Evolutionary conservation across 2,329 filamentous ascomycete genomes (phyloP).

Genomic region (Lojkania enalia): DNA sequence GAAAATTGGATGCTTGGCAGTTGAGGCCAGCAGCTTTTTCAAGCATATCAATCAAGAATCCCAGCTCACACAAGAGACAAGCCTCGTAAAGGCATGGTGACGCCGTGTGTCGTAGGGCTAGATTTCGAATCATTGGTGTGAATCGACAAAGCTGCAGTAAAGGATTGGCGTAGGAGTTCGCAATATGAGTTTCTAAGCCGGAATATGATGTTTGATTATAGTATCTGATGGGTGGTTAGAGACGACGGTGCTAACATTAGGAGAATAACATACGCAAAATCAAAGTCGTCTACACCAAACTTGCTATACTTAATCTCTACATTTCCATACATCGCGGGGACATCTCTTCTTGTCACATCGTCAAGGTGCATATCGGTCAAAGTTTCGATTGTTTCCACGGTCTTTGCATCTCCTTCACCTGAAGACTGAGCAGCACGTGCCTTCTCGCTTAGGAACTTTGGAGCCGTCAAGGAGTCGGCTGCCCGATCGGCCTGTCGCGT

Average conservation of each 20-base stretch:
- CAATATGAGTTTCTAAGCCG: slow-evolving; percentile 92
- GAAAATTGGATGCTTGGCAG: slow-evolving; percentile 92
- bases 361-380: slow-evolving; percentile 72
- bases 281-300: slow-evolving; percentile 98
- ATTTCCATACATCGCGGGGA: slow-evolving; percentile 86
- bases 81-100: slow-evolving; percentile 79
- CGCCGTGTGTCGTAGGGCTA: slow-evolving; percentile 86
- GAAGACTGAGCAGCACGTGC: slow-evolving; percentile 63
- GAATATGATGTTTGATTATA: slow-evolving; percentile 94
- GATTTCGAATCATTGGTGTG: slow-evolving; percentile 82
- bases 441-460: slow-evolving; percentile 95
- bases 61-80: slow-evolving; percentile 90
- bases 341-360: slow-evolving; percentile 73
- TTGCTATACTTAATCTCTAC: slow-evolving; percentile 99
- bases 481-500: slow-evolving; percentile 66
- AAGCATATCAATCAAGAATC: slow-evolving; percentile 96
- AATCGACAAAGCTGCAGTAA: slow-evolving; percentile 90
- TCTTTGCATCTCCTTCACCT: slow-evolving; percentile 34
- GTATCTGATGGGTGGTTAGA: slow-evolving; percentile 59
- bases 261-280: slow-evolving; percentile 71
- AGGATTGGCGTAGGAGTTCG: slow-evolving; percentile 94
- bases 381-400: slow-evolving; percentile 62
- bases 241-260: background rate
- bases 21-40: slow-evolving; percentile 93
- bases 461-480: slow-evolving; percentile 68